These are phyloP conservation scores for Podaxis sp. DNA, from an alignment of 768 basidiomycete genomes.

Conservation along the genomic window DNA sequence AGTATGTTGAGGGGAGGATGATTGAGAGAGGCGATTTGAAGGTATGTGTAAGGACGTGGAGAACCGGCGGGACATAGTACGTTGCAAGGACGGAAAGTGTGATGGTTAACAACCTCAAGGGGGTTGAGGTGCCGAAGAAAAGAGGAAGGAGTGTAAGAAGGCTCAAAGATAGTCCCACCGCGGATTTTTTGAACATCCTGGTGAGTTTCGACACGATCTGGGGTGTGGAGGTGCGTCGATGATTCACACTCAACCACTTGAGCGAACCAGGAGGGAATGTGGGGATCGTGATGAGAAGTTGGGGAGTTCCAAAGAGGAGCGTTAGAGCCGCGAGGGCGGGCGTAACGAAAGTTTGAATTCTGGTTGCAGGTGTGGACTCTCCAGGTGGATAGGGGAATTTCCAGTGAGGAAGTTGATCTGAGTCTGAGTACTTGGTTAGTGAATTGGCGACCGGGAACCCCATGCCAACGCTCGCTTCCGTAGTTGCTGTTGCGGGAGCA, in stretches of 20 bases:
- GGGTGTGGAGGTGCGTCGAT: background rate
- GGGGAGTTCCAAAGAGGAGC: slow-evolving; percentile 56
- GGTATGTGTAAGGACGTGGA: slow-evolving; percentile 81
- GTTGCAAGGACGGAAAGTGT: slow-evolving; percentile 47
- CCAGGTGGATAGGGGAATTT: slow-evolving; percentile 7
- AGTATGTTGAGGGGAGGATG: slow-evolving; percentile 48
- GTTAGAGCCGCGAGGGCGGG: slow-evolving; percentile 43
- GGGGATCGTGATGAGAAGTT: slow-evolving; percentile 52
- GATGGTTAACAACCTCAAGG: slow-evolving; percentile 35
- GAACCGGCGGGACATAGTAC: slow-evolving; percentile 67
- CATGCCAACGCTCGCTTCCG: slow-evolving; percentile 3
- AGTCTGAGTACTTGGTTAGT: background rate
- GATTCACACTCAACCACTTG: background rate
- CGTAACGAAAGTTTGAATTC: slow-evolving; percentile 28
- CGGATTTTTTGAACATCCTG: slow-evolving; percentile 25
- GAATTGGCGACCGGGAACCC: background rate
- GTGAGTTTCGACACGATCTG: background rate
- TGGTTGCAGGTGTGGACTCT: slow-evolving; percentile 14
- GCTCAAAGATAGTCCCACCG: slow-evolving; percentile 38
- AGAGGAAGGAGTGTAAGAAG: slow-evolving; percentile 38
- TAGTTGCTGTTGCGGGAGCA: slow-evolving; percentile 25
- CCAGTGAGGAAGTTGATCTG: slow-evolving; percentile 1
- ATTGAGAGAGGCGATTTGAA: slow-evolving; percentile 83
- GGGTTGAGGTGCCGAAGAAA: slow-evolving; percentile 10
- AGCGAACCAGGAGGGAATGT: slow-evolving; percentile 40